Base-by-base conservation (phyloP, 352 stramenopile species). In the Phytophthora foliorum region DNA sequence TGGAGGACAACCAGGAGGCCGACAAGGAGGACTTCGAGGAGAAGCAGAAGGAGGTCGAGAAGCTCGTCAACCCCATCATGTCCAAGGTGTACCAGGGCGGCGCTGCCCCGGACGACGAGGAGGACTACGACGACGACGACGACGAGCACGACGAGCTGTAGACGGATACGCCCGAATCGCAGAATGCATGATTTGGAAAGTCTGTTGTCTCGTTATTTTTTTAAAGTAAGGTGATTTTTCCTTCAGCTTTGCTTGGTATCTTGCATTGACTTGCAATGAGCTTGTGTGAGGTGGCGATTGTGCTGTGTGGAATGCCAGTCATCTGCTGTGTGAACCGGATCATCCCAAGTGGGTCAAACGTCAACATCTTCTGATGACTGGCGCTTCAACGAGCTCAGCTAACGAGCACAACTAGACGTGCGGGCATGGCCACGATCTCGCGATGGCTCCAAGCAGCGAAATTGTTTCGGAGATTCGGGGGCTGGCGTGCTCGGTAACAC, bases 41-140 rank as follows among this genome's bases (percentile, higher is more conserved):
- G n/a, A 98, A 99, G 91, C 95, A 99, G 81, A 99, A 99, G 88
- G 98, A 99, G 82, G 90, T 99, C 31, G 98, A 99, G 88, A 95
- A 98, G 82, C 70, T 99, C 27, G 93, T 92, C 4, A 99, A 99
- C 86, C 98, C 98, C 32, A 99, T 99, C 85, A 99, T 99, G 93
- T 86, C 91, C 67, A 98, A 99, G 80, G 82, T 99, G 41, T 99
- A 99, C 88, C 82, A 96, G 81, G 67, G 78, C n/a, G 76, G 80
- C 32, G 90, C 87, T 63, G 86, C 78, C 55, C 84, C 70, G 5
- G 78, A 82, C 36, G 89, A 82, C 56, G 89, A 83, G 55, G 82
- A 80, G 42, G 88, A 78, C 54, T 80, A 92, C 51, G 90, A 88
- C 45, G 91, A 96, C 2, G 70, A 75, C 14, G 64, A 72, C 17